These are phyloP conservation scores for Apiospora rasikravindrae DNA, from an alignment of 2,329 filamentous ascomycete species.

Conservation along the genomic window DNA sequence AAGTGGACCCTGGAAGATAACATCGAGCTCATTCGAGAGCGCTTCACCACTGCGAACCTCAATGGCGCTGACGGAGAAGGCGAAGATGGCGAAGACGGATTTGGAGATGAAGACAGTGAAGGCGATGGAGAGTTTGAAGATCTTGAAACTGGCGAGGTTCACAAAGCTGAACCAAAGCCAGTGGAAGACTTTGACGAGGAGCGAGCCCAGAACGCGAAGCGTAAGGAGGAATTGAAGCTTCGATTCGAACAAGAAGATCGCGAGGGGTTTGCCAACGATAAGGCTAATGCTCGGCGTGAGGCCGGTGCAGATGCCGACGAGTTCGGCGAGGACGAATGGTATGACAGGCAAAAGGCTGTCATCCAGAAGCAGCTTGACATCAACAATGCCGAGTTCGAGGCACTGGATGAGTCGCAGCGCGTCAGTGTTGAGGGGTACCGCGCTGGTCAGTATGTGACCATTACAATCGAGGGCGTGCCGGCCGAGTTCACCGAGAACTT, in stretches of 20 bases:
- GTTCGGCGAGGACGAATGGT: constrained; percentile 98
- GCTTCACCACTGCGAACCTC: constrained; percentile 76
- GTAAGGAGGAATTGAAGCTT: constrained; percentile 92
- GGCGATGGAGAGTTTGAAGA: constrained; percentile 87
- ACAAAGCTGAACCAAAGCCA: constrained; percentile 50
- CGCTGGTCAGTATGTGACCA: constrained; percentile 90
- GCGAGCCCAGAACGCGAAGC: constrained; percentile 85
- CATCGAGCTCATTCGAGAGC: constrained; percentile 73
- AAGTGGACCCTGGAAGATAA: constrained; percentile 87
- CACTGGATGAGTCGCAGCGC: constrained; percentile 82
- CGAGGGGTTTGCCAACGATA: constrained; percentile 94
- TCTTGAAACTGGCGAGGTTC: constrained; percentile 76
- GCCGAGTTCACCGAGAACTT: constrained; percentile 89
- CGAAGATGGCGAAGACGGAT: constrained; percentile 59
- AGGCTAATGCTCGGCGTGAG: constrained; percentile 75
- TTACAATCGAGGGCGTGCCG: constrained; percentile 87
- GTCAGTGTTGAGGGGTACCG: constrained; percentile 86
- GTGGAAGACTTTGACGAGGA: constrained; percentile 77
- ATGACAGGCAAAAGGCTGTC: constrained; percentile 92
- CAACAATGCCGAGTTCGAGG: constrained; percentile 92
- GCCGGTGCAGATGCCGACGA: constrained; percentile 69
- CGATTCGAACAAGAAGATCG: constrained; percentile 97
- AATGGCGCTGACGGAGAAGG: constrained; percentile 61
- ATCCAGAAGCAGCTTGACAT: constrained; percentile 96
- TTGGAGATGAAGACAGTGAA: constrained; percentile 64